phyloP scores from a whole-genome alignment of 805 yeast species.

The Ogataea trehaloabstinens region DNA sequence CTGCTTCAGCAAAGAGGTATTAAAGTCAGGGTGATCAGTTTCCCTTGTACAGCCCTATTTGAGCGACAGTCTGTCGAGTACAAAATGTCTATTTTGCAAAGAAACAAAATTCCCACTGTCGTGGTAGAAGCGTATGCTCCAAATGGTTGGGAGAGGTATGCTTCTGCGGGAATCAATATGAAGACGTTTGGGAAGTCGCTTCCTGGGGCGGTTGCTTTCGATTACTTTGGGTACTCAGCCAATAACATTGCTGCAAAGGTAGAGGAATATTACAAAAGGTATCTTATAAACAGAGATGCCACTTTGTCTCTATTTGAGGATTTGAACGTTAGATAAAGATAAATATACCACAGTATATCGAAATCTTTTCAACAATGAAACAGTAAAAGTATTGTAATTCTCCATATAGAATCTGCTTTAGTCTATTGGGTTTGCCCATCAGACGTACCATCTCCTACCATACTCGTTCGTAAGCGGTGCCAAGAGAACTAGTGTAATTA shows the following conservation, averaged over 20 bases:
- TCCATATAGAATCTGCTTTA: too few relatives aligned
- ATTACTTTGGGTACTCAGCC: slow-evolving; percentile 82
- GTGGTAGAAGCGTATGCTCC: slow-evolving; percentile 92
- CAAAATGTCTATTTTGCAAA: slow-evolving; percentile 78
- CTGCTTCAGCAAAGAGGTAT: slow-evolving; percentile 59
- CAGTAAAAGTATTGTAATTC: too few relatives aligned
- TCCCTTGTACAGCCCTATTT: slow-evolving; percentile 91
- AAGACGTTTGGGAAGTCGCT: slow-evolving; percentile 97
- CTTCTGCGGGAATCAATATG: slow-evolving; percentile 92
- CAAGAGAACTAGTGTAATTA: too few relatives aligned
- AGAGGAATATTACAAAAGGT: slow-evolving; percentile 24
- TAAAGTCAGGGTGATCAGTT: slow-evolving; percentile 79
- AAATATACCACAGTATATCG: too few relatives aligned
- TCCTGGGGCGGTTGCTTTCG: slow-evolving; percentile 76
- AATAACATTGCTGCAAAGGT: slow-evolving; percentile 70
- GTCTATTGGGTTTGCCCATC: too few relatives aligned
- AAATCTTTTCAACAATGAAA: too few relatives aligned
- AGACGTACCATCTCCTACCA: too few relatives aligned
- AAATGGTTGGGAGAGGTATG: slow-evolving; percentile 94
- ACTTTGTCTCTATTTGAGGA: too few relatives aligned
- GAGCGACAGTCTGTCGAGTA: slow-evolving; percentile 83
- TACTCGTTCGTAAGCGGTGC: too few relatives aligned
- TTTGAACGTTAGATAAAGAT: too few relatives aligned
- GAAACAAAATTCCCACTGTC: slow-evolving; percentile 83
- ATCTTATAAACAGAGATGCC: too few relatives aligned